Evolutionary conservation across 257 asterid species (phyloP).

Genomic region (Ballota nigra): DNA sequence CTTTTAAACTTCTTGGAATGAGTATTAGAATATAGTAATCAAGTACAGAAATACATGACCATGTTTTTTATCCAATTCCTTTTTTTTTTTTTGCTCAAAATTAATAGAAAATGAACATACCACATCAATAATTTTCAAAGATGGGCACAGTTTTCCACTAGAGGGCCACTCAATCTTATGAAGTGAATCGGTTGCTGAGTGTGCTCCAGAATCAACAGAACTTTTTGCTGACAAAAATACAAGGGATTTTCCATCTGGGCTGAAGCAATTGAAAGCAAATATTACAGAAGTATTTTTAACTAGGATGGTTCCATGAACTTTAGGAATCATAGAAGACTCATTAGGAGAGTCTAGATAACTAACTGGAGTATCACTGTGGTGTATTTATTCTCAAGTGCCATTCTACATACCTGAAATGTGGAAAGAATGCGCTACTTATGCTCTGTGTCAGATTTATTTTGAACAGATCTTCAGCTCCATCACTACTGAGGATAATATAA

Average conservation of each 20-base stretch:
- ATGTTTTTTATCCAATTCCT: too few relatives aligned
- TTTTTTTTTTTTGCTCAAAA: neutral
- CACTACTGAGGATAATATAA: constrained; percentile 33
- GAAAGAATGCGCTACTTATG: constrained; percentile 82
- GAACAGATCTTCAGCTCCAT: constrained; percentile 42
- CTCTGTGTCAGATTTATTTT: constrained; percentile 50
- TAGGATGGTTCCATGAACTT: neutral
- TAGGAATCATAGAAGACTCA: neutral
- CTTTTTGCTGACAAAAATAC: constrained; percentile 73
- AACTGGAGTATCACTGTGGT: neutral
- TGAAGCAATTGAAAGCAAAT: constrained; percentile 34
- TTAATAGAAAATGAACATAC: constrained; percentile 38
- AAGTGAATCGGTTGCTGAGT: constrained; percentile 81
- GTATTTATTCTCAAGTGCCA: too few relatives aligned
- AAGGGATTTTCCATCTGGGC: constrained; percentile 80
- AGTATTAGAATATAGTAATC: neutral
- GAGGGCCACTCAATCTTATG: constrained; percentile 82
- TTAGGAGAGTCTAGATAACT: neutral
- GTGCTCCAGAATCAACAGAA: constrained; percentile 81
- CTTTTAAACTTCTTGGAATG: neutral
- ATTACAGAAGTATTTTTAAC: neutral
- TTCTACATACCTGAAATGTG: constrained; percentile 71
- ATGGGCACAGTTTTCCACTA: constrained; percentile 43
- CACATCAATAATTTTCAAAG: constrained; percentile 58
- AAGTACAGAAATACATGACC: neutral